These are phyloP conservation scores for Cyanidium caldarium DNA, from an alignment of 23 red algal genomes.

Conservation along the genomic window DNA sequence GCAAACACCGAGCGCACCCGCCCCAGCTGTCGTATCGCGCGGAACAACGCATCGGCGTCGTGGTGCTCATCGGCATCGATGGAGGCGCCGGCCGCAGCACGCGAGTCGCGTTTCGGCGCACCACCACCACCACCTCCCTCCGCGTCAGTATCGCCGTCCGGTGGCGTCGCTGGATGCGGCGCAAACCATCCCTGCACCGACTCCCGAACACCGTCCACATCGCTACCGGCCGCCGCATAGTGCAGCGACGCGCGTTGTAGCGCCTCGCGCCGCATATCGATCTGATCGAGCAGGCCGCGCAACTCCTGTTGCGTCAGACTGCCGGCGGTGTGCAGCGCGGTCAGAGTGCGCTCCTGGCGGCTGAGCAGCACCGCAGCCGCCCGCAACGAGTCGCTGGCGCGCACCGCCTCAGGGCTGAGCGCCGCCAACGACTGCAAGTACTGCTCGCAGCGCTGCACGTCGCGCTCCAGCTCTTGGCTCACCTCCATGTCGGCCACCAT, in stretches of 20 bases:
- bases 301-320: background rate
- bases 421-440: background rate
- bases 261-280: background rate
- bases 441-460: slow-evolving; percentile 4
- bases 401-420: background rate
- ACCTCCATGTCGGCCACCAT: background rate
- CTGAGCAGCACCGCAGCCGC: background rate
- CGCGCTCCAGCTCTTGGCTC: background rate
- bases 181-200: no score
- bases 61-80: no score
- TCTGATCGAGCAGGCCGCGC: background rate
- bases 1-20: no score
- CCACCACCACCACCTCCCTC: no score
- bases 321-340: background rate
- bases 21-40: no score
- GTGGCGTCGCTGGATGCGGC: no score
- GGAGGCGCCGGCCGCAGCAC: no score
- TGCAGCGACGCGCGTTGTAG: background rate
- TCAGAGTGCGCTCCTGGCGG: background rate
- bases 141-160: no score
- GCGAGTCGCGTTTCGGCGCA: no score
- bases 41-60: no score
- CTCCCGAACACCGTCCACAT: no score
- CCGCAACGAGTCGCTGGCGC: background rate
- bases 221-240: background rate